phyloP scores from a whole-genome alignment of 805 yeast species.

The Citeromyces matritensis region DNA sequence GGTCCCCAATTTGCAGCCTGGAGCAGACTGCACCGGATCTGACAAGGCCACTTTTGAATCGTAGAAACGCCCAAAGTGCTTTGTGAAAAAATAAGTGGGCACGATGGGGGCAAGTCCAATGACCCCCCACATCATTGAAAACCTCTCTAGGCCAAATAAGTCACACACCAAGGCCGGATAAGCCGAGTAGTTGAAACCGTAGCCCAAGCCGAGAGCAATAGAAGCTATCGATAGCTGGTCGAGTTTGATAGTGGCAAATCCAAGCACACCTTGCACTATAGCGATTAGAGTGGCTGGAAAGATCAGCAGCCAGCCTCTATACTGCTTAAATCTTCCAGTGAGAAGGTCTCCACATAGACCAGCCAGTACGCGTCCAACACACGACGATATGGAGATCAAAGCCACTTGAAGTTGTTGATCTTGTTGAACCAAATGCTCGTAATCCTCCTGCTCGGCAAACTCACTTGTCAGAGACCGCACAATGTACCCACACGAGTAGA shows the following conservation, averaged over 20 bases:
- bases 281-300: slow-evolving; percentile 33
- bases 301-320: slow-evolving; percentile 29
- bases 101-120: slow-evolving; percentile 52
- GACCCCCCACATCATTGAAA: slow-evolving; percentile 64
- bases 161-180: slow-evolving; percentile 71
- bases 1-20: slow-evolving; percentile 10
- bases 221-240: slow-evolving; percentile 32
- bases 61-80: slow-evolving; percentile 46
- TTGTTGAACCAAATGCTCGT: slow-evolving; percentile 19
- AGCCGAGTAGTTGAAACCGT: slow-evolving; percentile 60
- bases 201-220: slow-evolving; percentile 48
- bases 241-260: slow-evolving; percentile 17
- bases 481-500: slow-evolving; percentile 60
- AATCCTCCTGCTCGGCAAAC: slow-evolving; percentile 3
- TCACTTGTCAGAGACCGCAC: slow-evolving; percentile 30
- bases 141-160: slow-evolving; percentile 50
- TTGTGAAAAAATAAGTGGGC: slow-evolving; percentile 44
- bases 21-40: slow-evolving; percentile 1
- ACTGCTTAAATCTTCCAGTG: slow-evolving; percentile 19
- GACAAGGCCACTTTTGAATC: slow-evolving; percentile 23
- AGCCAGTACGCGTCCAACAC: slow-evolving; percentile 46
- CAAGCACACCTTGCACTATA: slow-evolving; percentile 35
- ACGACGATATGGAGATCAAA: slow-evolving; percentile 51
- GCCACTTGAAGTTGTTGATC: slow-evolving; percentile 65
- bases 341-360: slow-evolving; percentile 55